A percentile compares a stretch with the other conserved stretches of the same genome.
phyloP scores from a whole-genome alignment of 2,329 filamentous ascomycete genomes.

The Emmonsiellopsis sp. region DNA sequence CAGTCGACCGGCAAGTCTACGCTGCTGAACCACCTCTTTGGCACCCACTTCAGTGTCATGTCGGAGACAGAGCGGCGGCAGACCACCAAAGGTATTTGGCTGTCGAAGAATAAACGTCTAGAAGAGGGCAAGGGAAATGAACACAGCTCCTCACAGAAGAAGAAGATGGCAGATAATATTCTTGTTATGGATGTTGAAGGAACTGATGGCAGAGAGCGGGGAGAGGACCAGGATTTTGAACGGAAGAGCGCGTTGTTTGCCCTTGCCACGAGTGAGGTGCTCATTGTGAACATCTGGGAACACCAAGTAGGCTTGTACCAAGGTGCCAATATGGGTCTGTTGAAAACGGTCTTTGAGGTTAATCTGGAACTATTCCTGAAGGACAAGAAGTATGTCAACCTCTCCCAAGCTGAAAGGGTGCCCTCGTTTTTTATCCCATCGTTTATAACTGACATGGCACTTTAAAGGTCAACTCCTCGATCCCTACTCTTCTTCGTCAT shows the following conservation, averaged over 20 bases:
- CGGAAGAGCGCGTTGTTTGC: conserved; percentile 96
- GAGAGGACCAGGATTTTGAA: conserved; percentile 98
- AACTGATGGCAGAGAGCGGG: conserved; percentile 89
- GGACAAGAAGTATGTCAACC: conserved; percentile 66
- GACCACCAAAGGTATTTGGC: conserved; percentile 99
- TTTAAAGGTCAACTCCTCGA: conserved; percentile 64
- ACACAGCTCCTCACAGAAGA: conserved; percentile 20
- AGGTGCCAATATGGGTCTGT: conserved; percentile 94
- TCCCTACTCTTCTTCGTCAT: conserved; percentile 98
- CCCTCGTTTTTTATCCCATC: not conserved
- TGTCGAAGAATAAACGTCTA: conserved; percentile 84
- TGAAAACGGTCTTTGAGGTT: conserved; percentile 99
- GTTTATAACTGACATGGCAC: not conserved
- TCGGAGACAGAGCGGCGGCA: conserved; percentile 86
- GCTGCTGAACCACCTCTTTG: conserved; percentile 89
- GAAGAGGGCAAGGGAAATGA: conserved; percentile 33
- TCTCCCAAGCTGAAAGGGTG: not conserved
- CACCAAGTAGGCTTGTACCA: conserved; percentile 97
- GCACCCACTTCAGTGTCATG: conserved; percentile 96
- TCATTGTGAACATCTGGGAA: conserved; percentile 99
- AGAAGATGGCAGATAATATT: conserved; percentile 88
- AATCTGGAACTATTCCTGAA: conserved; percentile 96
- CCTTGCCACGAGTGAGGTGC: conserved; percentile 90
- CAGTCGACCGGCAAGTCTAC: conserved; percentile 99
- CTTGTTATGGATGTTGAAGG: conserved; percentile 99